Base-by-base conservation (phyloP, 345 rosid species). In the Durio zibethinus region DNA sequence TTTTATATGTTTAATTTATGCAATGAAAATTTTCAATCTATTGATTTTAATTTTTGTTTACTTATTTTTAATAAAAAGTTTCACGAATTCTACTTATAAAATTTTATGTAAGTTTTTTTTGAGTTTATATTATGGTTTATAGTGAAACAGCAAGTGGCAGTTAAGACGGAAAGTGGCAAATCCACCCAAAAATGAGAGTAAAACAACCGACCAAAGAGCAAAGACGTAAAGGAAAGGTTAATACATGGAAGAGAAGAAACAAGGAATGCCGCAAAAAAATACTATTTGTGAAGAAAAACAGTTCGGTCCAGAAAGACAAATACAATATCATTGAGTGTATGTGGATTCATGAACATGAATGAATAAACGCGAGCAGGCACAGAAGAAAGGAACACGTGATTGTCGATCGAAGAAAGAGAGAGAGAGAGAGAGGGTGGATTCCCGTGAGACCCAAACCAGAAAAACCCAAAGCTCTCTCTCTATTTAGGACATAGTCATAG, bases 401-500 rank as follows among this genome's bases (percentile, higher is more conserved):
- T 40, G 63, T 48, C 73, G 21, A 10, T 61, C 40, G 36, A 35
- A 53, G 35, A 35, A 16, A 57, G 77, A 73, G 36, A 78, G 77
- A 0, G 16, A 47, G 59, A 54, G 25, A 48, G 63, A 77, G 77
- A 63, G 84, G 76, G 76, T 67, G 60, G 80, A 85, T 83, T 85
- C 88, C 81, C 84, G 83, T 85, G 88, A 85, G 84, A 74, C 40
- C 57, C 71, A 72, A 82, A 82, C 74, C 75, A 75, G n/a, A 1
- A 43, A 21, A 43, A 25, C 4, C 1, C 2, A 10, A 27, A 27
- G 16, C 33, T 33, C 38, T 4, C 14, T 27, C 7, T 1, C 18
- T 60, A 4, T 29, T 8, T 11, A n/a, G n/a, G n/a, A 33, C 4
- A 14, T 47, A 14, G 15, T 23, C 35, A 27, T 23, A 11, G 57